A percentile compares a stretch with the other conserved stretches of the same genome.
phyloP scores from a whole-genome alignment of 805 yeast genomes.

The Barnettozyma botsteinii region DNA sequence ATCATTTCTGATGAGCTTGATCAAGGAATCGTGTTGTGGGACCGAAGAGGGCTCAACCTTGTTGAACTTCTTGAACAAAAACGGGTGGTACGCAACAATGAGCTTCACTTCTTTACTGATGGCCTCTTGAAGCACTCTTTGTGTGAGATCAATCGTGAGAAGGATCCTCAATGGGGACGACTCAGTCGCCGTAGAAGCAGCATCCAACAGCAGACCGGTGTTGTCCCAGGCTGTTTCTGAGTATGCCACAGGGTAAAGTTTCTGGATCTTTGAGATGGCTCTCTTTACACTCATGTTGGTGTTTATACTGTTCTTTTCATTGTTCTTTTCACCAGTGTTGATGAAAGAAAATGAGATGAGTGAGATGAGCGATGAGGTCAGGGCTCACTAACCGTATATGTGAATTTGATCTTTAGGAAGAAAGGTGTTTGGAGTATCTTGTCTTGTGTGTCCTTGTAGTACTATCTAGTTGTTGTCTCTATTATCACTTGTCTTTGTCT shows the following conservation, averaged over 20 bases:
- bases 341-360: too few relatives aligned
- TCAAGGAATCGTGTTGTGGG: constrained; percentile 76
- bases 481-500: too few relatives aligned
- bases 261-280: constrained; percentile 53
- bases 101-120: constrained; percentile 45
- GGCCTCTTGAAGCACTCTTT: constrained; percentile 82
- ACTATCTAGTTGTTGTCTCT: too few relatives aligned
- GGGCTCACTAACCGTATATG: too few relatives aligned
- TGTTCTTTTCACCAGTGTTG: too few relatives aligned
- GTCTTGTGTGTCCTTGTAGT: too few relatives aligned
- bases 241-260: constrained; percentile 68
- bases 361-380: too few relatives aligned
- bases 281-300: constrained; percentile 31
- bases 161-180: constrained; percentile 39
- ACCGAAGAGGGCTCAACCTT: constrained; percentile 51
- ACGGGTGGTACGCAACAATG: constrained; percentile 89
- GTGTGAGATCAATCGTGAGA: constrained; percentile 81
- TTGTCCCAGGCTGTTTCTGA: constrained; percentile 95
- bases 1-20: constrained; percentile 67
- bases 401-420: too few relatives aligned
- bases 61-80: constrained; percentile 85
- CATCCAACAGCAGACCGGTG: constrained; percentile 83
- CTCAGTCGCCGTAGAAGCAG: constrained; percentile 12
- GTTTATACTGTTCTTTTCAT: too few relatives aligned
- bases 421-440: too few relatives aligned